Conservation (phyloP, 805 yeast genomes). For the fission yeast (Schizosaccharomyces pombe) region ASM294v3 CU329670.1:690501-691000, state of each 20-base stretch:
- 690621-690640: slow-evolving; percentile 78
- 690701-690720: slow-evolving; percentile 71
- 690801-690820: slow-evolving; percentile 41
- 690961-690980: too few species aligned
- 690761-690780: slow-evolving; percentile 39
- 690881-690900: neutral
- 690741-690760: slow-evolving; percentile 38
- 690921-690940: too few species aligned
- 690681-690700: slow-evolving; percentile 72
- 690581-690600: slow-evolving; percentile 82
- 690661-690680: slow-evolving; percentile 53
- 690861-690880: neutral
- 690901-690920: too few species aligned
- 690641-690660: slow-evolving; percentile 81
- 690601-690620: slow-evolving; percentile 96
- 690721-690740: slow-evolving; percentile 62
- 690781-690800: slow-evolving; percentile 34
- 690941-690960: too few species aligned
- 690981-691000: too few species aligned
- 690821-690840: neutral
- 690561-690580: slow-evolving; percentile 91
- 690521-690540: slow-evolving; percentile 92
- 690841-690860: neutral
- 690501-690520: slow-evolving; percentile 94
- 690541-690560: slow-evolving; percentile 83